Evolutionary conservation across 495 filamentous ascomycete genomes (phyloP).

Genomic region (Hypomontagnella submonticulosa): DNA sequence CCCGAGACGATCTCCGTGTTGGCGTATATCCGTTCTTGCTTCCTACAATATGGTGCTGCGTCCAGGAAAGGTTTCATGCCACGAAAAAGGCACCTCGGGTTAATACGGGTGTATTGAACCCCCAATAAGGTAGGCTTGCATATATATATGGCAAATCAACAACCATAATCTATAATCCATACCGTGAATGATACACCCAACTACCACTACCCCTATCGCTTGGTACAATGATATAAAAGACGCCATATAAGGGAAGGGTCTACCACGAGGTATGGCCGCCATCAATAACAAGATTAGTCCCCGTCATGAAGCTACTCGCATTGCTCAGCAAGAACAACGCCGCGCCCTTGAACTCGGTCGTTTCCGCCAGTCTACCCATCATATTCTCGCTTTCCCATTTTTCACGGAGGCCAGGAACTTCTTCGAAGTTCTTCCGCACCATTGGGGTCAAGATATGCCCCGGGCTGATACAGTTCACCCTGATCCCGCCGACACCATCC

Average conservation of each 20-base stretch:
- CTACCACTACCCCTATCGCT: background rate
- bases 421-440: constrained; percentile 72
- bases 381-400: constrained; percentile 78
- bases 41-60: too few species aligned
- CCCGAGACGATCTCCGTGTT: too few species aligned
- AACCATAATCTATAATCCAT: too few species aligned
- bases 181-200: too few species aligned
- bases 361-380: constrained; percentile 70
- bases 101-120: too few species aligned
- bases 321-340: constrained; percentile 68
- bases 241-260: background rate
- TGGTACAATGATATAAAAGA: background rate
- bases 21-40: too few species aligned
- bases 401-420: constrained; percentile 66
- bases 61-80: too few species aligned
- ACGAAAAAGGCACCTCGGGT: too few species aligned
- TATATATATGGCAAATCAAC: too few species aligned
- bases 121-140: too few species aligned
- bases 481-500: constrained; percentile 64
- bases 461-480: constrained; percentile 74
- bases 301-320: constrained; percentile 79
- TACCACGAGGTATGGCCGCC: constrained; percentile 68
- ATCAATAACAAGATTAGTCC: constrained; percentile 69
- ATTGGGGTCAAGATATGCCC: constrained; percentile 80
- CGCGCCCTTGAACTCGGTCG: constrained; percentile 74